phyloP scores from a whole-genome alignment of 2,329 filamentous ascomycete species.

The Sordariomycetes sp. region DNA sequence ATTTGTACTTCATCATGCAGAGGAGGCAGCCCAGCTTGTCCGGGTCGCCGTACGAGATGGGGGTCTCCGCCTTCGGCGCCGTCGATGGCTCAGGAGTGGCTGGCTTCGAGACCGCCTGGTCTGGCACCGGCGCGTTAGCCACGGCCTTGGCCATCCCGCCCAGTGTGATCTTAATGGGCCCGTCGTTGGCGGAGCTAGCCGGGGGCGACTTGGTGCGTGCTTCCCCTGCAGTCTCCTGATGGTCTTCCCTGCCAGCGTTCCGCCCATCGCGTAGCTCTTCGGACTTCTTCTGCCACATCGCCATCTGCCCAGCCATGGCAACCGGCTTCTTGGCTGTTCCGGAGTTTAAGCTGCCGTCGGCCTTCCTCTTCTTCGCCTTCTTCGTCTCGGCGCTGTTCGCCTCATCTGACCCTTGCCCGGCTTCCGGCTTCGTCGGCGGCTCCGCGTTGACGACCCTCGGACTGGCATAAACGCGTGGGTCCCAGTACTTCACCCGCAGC shows the following conservation, averaged over 20 bases:
- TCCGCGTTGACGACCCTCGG: conserved; percentile 48
- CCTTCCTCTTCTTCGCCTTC: conserved; percentile 44
- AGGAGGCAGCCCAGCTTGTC: conserved; percentile 33
- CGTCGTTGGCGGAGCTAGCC: conserved; percentile 1
- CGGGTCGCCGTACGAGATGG: conserved; percentile 46
- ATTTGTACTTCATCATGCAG: conserved; percentile 36
- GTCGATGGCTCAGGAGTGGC: neutral
- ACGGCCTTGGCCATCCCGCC: conserved; percentile 6
- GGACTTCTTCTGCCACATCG: conserved; percentile 32
- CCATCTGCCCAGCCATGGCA: conserved; percentile 30
- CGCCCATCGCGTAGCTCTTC: conserved; percentile 22
- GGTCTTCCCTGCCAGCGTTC: neutral
- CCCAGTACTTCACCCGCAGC: conserved; percentile 65
- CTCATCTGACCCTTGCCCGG: conserved; percentile 22
- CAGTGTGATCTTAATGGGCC: conserved; percentile 21
- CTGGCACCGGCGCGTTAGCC: neutral
- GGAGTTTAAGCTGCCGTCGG: conserved; percentile 22
- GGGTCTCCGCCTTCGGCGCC: neutral
- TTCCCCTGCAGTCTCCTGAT: neutral
- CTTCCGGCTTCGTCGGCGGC: conserved; percentile 17
- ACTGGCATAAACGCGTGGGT: conserved; percentile 60
- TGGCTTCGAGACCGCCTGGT: neutral
- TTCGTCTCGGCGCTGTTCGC: conserved; percentile 16
- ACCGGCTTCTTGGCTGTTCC: conserved; percentile 23
- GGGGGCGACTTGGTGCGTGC: neutral